Percentiles rank a stretch among this genome's conserved stretches.
Conservation (phyloP, 176 grass and related monocot genomes). For the bread wheat (Triticum aestivum) region IWGSC_CS_RefSeq_v2.1 NC_057800.1:752535593-752536092, state of each 20-base stretch:
- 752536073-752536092: too few relatives aligned
- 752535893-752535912: constrained; percentile 36
- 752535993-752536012: too few relatives aligned
- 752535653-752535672: not conserved
- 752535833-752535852: constrained; percentile 36
- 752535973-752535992: too few relatives aligned
- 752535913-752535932: constrained; percentile 43
- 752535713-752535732: not conserved
- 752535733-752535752: not conserved
- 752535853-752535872: constrained; percentile 43
- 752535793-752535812: not conserved
- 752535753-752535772: not conserved
- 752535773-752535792: constrained; percentile 39
- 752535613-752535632: constrained; percentile 53
- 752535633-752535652: constrained; percentile 35
- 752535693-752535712: too few relatives aligned
- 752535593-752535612: constrained; percentile 15
- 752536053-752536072: too few relatives aligned
- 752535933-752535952: not conserved
- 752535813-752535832: constrained; percentile 45
- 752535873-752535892: constrained; percentile 29
- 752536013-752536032: too few relatives aligned
- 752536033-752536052: too few relatives aligned
- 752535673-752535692: too few relatives aligned
- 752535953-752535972: too few relatives aligned